phyloP scores from a whole-genome alignment of 345 rosid species.

The Brassica juncea region DNA sequence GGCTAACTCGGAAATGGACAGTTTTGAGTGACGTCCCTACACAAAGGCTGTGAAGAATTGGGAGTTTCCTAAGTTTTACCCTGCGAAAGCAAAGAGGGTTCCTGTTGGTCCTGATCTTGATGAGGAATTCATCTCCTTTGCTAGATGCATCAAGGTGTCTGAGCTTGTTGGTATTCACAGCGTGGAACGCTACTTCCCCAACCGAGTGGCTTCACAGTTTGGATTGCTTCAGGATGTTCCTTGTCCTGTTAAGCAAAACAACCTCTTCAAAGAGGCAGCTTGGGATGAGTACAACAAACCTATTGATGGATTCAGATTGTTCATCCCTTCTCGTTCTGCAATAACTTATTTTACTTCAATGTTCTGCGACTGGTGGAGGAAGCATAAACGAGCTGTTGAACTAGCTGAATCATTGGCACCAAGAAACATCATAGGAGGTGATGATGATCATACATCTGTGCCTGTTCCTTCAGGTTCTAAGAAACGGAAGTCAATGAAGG shows the following conservation, averaged over 20 bases:
- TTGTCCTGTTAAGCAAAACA: background rate
- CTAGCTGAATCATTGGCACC: background rate
- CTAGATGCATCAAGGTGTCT: constrained; percentile 40
- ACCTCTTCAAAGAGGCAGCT: constrained; percentile 14
- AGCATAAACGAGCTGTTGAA: background rate
- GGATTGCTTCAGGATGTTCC: constrained; percentile 63
- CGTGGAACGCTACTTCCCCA: constrained; percentile 49
- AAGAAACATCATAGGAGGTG: constrained; percentile 6
- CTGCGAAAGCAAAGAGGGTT: constrained; percentile 29
- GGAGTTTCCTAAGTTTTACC: constrained; percentile 36
- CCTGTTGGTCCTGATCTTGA: constrained; percentile 14
- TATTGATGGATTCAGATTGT: constrained; percentile 27
- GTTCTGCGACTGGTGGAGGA: constrained; percentile 55
- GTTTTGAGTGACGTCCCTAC: constrained; percentile 57
- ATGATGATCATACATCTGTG: background rate
- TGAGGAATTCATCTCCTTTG: constrained; percentile 41
- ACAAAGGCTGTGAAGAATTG: constrained; percentile 26
- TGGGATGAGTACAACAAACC: constrained; percentile 43
- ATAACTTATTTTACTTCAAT: constrained; percentile 35
- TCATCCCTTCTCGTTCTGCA: constrained; percentile 46
- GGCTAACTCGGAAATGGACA: constrained; percentile 24
- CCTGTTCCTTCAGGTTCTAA: background rate
- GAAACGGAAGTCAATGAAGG: background rate
- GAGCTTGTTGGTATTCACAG: constrained; percentile 45
- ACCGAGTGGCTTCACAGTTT: constrained; percentile 61